A percentile compares a stretch with the other conserved stretches of the same genome.
These are phyloP conservation scores for Dactylonectria estremocensis DNA, from an alignment of 2,329 filamentous ascomycete species.

Conservation along the genomic window DNA sequence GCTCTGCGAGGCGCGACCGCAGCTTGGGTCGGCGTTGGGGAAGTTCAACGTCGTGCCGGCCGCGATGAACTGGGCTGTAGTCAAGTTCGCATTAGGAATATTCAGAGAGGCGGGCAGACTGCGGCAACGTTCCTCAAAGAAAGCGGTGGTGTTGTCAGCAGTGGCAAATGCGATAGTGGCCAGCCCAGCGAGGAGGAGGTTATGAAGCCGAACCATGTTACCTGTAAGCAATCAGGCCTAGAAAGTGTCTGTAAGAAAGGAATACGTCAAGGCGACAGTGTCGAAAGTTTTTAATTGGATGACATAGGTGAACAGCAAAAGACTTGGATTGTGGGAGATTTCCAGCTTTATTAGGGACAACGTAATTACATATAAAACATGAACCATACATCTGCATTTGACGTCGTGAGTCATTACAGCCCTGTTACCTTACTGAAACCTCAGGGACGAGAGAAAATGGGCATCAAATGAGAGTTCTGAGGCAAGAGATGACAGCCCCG, in stretches of 20 bases:
- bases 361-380: not conserved
- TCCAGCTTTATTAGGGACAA: not conserved
- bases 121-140: not conserved
- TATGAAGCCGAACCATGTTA: not conserved
- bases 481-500: not conserved
- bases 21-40: constrained; percentile 10
- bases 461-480: not conserved
- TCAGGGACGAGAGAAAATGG: not conserved
- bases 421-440: not conserved
- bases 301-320: not conserved
- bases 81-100: not conserved
- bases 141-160: not conserved
- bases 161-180: not conserved
- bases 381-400: not conserved
- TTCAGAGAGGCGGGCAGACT: not conserved
- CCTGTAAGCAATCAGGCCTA: not conserved
- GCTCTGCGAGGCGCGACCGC: not conserved
- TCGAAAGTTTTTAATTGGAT: not conserved
- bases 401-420: not conserved
- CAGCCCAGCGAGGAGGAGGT: not conserved
- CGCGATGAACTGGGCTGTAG: not conserved
- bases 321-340: not conserved
- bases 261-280: not conserved
- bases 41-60: constrained; percentile 10
- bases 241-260: not conserved